phyloP scores from a whole-genome alignment of 495 filamentous ascomycete species.

The Letharia columbiana region DNA sequence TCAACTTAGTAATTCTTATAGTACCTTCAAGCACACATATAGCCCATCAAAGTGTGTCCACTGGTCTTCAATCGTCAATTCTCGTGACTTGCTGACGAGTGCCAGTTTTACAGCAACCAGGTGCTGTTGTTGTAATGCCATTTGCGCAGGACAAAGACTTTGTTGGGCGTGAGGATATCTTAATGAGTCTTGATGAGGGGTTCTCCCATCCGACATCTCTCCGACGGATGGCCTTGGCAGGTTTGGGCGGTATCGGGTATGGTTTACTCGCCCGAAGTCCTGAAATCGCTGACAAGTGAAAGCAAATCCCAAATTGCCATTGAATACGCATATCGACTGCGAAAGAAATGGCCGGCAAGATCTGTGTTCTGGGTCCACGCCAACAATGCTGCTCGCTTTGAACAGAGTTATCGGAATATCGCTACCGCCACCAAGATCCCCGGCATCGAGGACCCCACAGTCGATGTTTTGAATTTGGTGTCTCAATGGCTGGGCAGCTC shows the following conservation, averaged over 20 bases:
- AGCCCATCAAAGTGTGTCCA: not conserved
- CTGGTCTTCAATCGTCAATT: not conserved
- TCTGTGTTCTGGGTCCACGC: constrained; percentile 42
- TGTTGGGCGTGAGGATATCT: constrained; percentile 34
- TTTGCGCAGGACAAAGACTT: constrained; percentile 37
- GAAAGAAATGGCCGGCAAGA: constrained; percentile 26
- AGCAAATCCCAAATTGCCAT: constrained; percentile 48
- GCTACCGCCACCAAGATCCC: constrained; percentile 28
- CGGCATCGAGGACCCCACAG: constrained; percentile 29
- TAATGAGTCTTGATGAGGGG: constrained; percentile 25
- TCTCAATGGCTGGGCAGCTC: constrained; percentile 30
- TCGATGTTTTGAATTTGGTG: constrained; percentile 31
- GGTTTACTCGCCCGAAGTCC: not conserved
- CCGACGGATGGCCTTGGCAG: constrained; percentile 29
- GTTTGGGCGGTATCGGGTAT: constrained; percentile 46
- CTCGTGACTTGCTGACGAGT: not conserved
- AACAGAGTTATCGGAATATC: constrained; percentile 36
- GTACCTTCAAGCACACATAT: not conserved
- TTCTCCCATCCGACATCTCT: constrained; percentile 23
- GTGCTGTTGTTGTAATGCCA: constrained; percentile 20
- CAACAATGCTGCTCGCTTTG: constrained; percentile 30
- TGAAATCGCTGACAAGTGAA: not conserved
- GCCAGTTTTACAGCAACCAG: not conserved
- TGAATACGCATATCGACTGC: constrained; percentile 35
- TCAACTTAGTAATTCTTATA: not conserved